A percentile compares a stretch with the other conserved stretches of the same genome.
phyloP scores from a whole-genome alignment of 2,329 filamentous ascomycete genomes.

The Aspergillus transmontanensis region DNA sequence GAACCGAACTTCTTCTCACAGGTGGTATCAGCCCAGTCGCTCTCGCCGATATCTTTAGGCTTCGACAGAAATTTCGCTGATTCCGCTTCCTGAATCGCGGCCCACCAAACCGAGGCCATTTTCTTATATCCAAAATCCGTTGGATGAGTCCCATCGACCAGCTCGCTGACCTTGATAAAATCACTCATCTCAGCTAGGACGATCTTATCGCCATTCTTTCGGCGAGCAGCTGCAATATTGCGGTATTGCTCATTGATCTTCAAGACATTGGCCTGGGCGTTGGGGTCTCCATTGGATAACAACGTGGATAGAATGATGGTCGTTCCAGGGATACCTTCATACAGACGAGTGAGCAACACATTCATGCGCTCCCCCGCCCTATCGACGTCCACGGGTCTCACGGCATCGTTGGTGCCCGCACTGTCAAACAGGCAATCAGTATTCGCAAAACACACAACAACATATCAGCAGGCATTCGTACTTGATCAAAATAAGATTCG shows the following conservation, averaged over 20 bases:
- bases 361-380: constrained; percentile 29
- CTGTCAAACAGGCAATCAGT: constrained; percentile 15
- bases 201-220: constrained; percentile 20
- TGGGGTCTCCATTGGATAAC: constrained; percentile 22
- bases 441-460: background rate
- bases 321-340: constrained; percentile 23
- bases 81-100: constrained; percentile 24
- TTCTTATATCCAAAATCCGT: constrained; percentile 25
- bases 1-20: background rate
- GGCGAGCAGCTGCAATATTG: constrained; percentile 22
- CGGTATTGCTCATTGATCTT: constrained; percentile 31
- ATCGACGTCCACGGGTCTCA: constrained; percentile 21
- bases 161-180: constrained; percentile 18
- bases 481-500: constrained; percentile 33
- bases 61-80: constrained; percentile 18
- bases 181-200: constrained; percentile 30
- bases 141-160: constrained; percentile 27
- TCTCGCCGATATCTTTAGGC: background rate
- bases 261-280: constrained; percentile 3
- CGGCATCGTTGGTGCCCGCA: constrained; percentile 37
- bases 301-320: constrained; percentile 38
- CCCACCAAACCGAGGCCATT: constrained; percentile 34
- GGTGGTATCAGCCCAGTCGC: background rate
- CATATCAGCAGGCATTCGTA: constrained; percentile 7
- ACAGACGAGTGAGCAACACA: constrained; percentile 29